Percentiles rank a stretch among this genome's conserved stretches.
Conservation (phyloP, 306 rosid genomes). For the Cicer yamashitae region DNA sequence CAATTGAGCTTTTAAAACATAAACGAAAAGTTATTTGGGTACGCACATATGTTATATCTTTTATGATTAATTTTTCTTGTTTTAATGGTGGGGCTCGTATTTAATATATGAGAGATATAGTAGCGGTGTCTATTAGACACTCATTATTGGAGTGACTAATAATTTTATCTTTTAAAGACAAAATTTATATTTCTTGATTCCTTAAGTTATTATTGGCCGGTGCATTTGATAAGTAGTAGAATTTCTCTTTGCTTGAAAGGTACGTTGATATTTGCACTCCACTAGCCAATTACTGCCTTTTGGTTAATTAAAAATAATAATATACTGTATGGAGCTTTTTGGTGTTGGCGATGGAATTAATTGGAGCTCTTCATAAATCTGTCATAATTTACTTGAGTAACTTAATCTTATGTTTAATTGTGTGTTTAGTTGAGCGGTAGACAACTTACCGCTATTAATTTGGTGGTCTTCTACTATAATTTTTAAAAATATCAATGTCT, state of each 20-base stretch:
- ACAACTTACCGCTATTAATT: no score
- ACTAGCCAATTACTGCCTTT: background rate
- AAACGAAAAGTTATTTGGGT: no score
- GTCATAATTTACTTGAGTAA: constrained; percentile 2
- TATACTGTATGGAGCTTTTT: background rate
- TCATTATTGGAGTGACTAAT: no score
- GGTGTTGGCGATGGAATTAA: constrained; percentile 9
- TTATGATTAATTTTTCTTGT: background rate
- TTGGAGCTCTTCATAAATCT: background rate
- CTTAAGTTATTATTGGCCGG: background rate
- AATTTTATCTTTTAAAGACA: background rate
- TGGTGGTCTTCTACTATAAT: no score
- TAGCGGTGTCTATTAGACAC: no score
- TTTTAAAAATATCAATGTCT: no score
- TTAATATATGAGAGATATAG: no score
- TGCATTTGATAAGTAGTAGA: constrained; percentile 28
- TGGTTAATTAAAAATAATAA: background rate
- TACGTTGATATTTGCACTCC: background rate
- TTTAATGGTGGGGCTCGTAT: background rate
- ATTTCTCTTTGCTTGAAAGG: constrained; percentile 10
- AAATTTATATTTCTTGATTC: no score
- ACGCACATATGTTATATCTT: no score
- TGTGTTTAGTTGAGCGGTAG: background rate
- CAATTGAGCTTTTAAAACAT: no score
- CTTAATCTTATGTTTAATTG: constrained; percentile 23